phyloP scores from a whole-genome alignment of 2,329 filamentous ascomycete genomes.

The Xylaria sp. region DNA sequence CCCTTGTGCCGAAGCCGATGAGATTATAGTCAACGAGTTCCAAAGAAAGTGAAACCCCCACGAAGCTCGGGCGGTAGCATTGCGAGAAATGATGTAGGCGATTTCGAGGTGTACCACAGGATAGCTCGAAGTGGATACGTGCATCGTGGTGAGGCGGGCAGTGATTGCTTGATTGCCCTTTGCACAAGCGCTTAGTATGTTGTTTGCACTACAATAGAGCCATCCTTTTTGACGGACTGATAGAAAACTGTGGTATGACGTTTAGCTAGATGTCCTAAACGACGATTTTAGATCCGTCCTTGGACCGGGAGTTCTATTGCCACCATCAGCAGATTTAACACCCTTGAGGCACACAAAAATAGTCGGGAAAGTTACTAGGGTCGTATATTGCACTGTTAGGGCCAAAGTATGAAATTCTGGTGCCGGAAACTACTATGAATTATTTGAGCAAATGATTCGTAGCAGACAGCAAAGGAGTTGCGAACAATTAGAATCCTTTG shows the following conservation, averaged over 20 bases:
- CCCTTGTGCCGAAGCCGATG: neutral
- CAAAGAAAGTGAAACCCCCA: neutral
- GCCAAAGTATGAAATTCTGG: neutral
- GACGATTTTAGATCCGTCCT: conserved; percentile 9
- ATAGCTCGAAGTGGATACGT: conserved; percentile 16
- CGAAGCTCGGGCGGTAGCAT: neutral
- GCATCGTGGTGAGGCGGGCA: conserved; percentile 11
- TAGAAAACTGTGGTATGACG: neutral
- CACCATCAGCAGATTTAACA: neutral
- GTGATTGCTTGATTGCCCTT: conserved; percentile 3
- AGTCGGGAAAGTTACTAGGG: neutral
- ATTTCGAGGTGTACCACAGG: conserved; percentile 9
- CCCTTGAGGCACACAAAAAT: neutral
- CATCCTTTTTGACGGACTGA: neutral
- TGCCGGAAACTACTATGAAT: neutral
- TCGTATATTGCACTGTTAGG: neutral
- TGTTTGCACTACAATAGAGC: conserved; percentile 6
- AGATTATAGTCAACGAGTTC: neutral
- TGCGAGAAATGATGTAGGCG: neutral
- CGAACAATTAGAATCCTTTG: no score
- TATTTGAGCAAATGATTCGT: neutral
- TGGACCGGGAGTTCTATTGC: neutral
- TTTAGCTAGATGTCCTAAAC: neutral
- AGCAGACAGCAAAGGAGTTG: neutral
- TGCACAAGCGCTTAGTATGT: conserved; percentile 3